Percentiles rank a stretch among this genome's conserved stretches.
These are phyloP conservation scores for Boletus subcaerulescens DNA, from an alignment of 768 basidiomycete species.

Conservation along the genomic window DNA sequence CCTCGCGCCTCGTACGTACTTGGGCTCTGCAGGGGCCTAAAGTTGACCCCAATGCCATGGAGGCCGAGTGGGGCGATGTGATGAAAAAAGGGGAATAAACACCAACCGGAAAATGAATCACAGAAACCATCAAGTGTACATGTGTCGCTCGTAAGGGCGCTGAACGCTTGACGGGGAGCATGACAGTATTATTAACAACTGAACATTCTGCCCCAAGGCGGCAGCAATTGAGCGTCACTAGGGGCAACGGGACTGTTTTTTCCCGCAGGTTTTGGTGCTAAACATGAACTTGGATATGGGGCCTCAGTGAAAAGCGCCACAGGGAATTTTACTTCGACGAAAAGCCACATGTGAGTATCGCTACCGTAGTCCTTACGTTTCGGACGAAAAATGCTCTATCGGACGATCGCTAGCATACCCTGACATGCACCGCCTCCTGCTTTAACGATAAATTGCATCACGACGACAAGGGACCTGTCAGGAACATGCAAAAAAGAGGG, in stretches of 20 bases:
- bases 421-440: constrained; percentile 18
- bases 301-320: background rate
- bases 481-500: constrained; percentile 21
- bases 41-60: constrained; percentile 1
- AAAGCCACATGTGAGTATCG: too few relatives aligned
- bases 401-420: background rate
- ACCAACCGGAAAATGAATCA: constrained; percentile 9
- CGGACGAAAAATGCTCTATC: background rate
- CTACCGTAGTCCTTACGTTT: constrained; percentile 4
- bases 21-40: constrained; percentile 1
- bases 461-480: constrained; percentile 21
- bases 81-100: background rate
- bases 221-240: background rate
- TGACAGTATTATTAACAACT: constrained; percentile 11
- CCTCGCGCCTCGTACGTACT: constrained; percentile 11
- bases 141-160: background rate
- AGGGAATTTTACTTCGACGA: background rate
- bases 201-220: constrained; percentile 7
- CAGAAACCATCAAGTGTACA: constrained; percentile 1
- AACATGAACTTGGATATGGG: background rate
- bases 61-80: background rate
- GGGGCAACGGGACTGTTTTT: background rate
- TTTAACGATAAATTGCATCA: constrained; percentile 24
- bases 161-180: background rate
- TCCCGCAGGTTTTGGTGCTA: background rate